phyloP scores from a whole-genome alignment of 805 yeast species.

The Cyberlindnera sargentensis region DNA sequence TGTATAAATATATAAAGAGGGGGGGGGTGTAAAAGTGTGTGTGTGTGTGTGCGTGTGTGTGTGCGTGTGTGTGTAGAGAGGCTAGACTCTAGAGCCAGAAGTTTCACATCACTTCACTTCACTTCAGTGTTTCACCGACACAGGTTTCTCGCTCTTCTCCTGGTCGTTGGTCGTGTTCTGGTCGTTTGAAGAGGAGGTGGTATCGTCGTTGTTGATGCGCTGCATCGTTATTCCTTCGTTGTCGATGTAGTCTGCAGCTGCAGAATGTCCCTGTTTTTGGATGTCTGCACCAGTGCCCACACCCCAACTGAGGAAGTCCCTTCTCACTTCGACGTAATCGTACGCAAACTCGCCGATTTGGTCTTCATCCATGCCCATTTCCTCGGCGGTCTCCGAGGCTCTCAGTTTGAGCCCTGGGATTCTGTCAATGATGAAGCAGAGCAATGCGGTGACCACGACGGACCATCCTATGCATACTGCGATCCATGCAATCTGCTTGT shows the following conservation, averaged over 20 bases:
- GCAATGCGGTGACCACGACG: conserved; percentile 65
- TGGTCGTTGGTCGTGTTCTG: too few relatives aligned
- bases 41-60: too few relatives aligned
- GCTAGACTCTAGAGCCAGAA: too few relatives aligned
- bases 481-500: conserved; percentile 81
- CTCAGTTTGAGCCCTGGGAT: conserved; percentile 81
- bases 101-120: too few relatives aligned
- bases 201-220: neutral
- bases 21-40: too few relatives aligned
- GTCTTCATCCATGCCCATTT: conserved; percentile 88
- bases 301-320: conserved; percentile 66
- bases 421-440: conserved; percentile 65
- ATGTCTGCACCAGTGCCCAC: conserved; percentile 3
- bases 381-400: conserved; percentile 80
- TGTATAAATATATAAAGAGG: too few relatives aligned
- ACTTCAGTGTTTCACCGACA: too few relatives aligned
- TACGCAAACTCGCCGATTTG: conserved; percentile 99
- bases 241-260: too few relatives aligned
- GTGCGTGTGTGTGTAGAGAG: too few relatives aligned
- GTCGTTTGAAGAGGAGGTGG: too few relatives aligned
- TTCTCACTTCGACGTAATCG: conserved; percentile 93
- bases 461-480: conserved; percentile 71
- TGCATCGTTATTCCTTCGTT: neutral
- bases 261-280: too few relatives aligned
- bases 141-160: too few relatives aligned